These are phyloP conservation scores for Carpinus fangiana DNA, from an alignment of 306 rosid species.

Conservation along the genomic window DNA sequence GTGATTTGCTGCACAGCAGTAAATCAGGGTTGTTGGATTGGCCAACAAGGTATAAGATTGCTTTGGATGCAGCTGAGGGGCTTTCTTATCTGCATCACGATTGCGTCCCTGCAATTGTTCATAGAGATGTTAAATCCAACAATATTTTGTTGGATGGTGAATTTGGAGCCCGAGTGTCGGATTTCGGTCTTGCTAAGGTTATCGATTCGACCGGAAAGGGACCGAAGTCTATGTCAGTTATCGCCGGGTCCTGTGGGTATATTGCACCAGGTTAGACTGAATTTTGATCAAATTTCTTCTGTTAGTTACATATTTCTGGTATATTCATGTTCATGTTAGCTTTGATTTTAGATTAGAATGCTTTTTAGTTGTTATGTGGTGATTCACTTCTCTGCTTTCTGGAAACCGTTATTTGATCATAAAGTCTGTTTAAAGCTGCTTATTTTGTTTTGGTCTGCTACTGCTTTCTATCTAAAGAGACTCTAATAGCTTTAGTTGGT, in stretches of 20 bases:
- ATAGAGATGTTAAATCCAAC: slow-evolving; percentile 90
- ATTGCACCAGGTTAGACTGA: slow-evolving; percentile 84
- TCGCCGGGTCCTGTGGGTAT: slow-evolving; percentile 95
- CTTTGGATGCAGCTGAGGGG: slow-evolving; percentile 89
- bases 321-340: neutral
- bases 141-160: slow-evolving; percentile 85
- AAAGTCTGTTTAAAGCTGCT: neutral
- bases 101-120: slow-evolving; percentile 90
- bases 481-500: too few species aligned
- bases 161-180: slow-evolving; percentile 84
- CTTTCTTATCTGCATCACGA: slow-evolving; percentile 96
- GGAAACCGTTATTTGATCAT: neutral
- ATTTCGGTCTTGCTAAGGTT: slow-evolving; percentile 85
- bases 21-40: slow-evolving; percentile 85
- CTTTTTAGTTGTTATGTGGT: neutral
- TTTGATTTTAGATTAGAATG: neutral
- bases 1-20: slow-evolving; percentile 80
- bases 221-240: slow-evolving; percentile 78
- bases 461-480: too few species aligned
- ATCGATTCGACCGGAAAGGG: slow-evolving; percentile 61
- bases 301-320: neutral
- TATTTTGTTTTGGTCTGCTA: neutral
- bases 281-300: too few species aligned
- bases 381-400: too few species aligned
- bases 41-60: slow-evolving; percentile 84